phyloP scores from a whole-genome alignment of 2,329 filamentous ascomycete genomes.

The Trichophyton verrucosum region DNA sequence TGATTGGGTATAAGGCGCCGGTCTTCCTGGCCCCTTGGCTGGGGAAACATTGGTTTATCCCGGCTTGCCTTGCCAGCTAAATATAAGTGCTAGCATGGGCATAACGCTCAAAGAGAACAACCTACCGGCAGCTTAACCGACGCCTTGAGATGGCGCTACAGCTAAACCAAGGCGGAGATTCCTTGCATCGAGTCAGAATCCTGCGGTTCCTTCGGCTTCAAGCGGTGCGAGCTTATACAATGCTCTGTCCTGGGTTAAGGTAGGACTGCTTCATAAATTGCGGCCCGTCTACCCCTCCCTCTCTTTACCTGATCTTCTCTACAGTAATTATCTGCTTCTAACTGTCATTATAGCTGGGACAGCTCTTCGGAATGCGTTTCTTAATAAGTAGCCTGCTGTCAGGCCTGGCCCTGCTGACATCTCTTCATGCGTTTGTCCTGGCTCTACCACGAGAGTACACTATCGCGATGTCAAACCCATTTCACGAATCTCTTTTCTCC shows the following conservation, averaged over 20 bases:
- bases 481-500: constrained; percentile 5
- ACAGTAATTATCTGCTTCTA: not conserved
- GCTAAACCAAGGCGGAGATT: too few species aligned
- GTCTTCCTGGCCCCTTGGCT: too few species aligned
- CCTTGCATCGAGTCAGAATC: too few species aligned
- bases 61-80: too few species aligned
- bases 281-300: not conserved
- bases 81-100: not conserved
- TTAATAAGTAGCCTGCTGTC: not conserved
- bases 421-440: not conserved
- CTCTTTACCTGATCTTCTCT: not conserved
- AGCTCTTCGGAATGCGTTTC: not conserved
- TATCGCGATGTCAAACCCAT: not conserved
- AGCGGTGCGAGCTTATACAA: too few species aligned
- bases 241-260: too few species aligned
- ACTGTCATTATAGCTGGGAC: not conserved
- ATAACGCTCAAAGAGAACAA: not conserved
- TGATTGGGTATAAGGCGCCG: not conserved
- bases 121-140: not conserved
- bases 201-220: too few species aligned
- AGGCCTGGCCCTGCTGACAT: not conserved
- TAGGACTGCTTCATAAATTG: too few species aligned
- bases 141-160: too few species aligned
- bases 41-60: too few species aligned
- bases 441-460: not conserved